Conservation (phyloP, 495 filamentous ascomycete genomes). For the Staphylotrichum tortipilum region DNA sequence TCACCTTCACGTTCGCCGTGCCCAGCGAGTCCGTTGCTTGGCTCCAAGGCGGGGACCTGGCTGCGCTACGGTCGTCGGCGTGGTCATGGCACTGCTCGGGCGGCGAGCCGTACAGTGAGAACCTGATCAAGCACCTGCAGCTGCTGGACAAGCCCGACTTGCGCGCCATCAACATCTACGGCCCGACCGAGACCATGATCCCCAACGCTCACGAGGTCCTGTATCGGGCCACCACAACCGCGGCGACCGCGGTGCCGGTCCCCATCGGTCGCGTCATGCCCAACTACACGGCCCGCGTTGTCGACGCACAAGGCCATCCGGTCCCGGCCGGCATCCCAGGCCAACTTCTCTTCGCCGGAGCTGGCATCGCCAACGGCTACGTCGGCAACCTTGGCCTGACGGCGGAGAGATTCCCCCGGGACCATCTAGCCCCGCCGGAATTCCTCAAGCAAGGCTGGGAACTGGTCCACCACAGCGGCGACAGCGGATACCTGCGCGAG, state of each 20-base stretch:
- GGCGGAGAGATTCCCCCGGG: neutral
- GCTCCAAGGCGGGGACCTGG: conserved; percentile 9
- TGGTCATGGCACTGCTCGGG: conserved; percentile 21
- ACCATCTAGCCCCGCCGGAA: neutral
- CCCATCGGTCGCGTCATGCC: conserved; percentile 9
- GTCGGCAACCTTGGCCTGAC: neutral
- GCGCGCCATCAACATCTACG: neutral
- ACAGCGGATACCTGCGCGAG: conserved; percentile 25
- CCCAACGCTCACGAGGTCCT: neutral
- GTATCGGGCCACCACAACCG: too few relatives aligned
- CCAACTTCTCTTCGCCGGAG: conserved; percentile 33
- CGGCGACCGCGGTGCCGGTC: too few relatives aligned
- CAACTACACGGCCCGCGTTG: conserved; percentile 34
- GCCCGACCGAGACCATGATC: neutral
- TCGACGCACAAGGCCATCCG: conserved; percentile 34
- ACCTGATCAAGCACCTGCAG: neutral
- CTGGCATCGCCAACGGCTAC: conserved; percentile 29
- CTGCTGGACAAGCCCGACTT: neutral
- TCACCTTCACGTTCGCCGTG: conserved; percentile 20
- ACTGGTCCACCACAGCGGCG: conserved; percentile 35
- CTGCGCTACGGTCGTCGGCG: neutral
- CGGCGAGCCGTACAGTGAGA: conserved; percentile 16
- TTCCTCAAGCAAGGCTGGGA: neutral
- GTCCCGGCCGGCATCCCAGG: conserved; percentile 29
- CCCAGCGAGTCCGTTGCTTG: conserved; percentile 22